Evolutionary conservation across 2,329 filamentous ascomycete species (phyloP).

Genomic region (Aureobasidium sp.): DNA sequence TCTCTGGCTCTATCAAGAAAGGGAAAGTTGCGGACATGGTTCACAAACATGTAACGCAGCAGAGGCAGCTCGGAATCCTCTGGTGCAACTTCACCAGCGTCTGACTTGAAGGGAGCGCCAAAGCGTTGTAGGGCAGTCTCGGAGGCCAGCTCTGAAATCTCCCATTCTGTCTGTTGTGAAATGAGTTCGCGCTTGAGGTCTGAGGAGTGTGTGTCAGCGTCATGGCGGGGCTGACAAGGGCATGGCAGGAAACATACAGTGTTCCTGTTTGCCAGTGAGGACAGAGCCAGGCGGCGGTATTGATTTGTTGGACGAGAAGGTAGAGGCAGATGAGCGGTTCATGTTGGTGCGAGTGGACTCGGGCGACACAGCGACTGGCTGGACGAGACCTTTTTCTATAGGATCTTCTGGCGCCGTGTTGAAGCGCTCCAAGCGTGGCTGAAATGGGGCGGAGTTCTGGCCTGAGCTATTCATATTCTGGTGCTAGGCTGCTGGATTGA

Average conservation of each 20-base stretch:
- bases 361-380: constrained; percentile 4
- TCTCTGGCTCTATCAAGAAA: constrained; percentile 94
- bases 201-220: constrained; percentile 29
- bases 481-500: background rate
- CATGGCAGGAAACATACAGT: constrained; percentile 56
- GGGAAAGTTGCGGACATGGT: constrained; percentile 95
- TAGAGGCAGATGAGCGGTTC: constrained; percentile 15
- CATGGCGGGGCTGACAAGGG: background rate
- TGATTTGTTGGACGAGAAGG: constrained; percentile 31
- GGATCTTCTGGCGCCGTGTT: constrained; percentile 15
- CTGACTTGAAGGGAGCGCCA: constrained; percentile 88
- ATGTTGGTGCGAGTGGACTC: constrained; percentile 10
- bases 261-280: constrained; percentile 94
- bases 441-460: background rate
- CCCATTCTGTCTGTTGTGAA: constrained; percentile 76
- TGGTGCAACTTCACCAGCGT: constrained; percentile 84
- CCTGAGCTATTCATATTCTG: background rate
- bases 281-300: constrained; percentile 48
- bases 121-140: constrained; percentile 92
- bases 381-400: constrained; percentile 3
- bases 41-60: constrained; percentile 92
- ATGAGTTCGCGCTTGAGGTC: constrained; percentile 96
- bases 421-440: constrained; percentile 13
- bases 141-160: constrained; percentile 88
- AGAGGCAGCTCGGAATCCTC: constrained; percentile 91